Conservation (phyloP, 2,329 filamentous ascomycete genomes). For the Exophiala spinifera region DNA sequence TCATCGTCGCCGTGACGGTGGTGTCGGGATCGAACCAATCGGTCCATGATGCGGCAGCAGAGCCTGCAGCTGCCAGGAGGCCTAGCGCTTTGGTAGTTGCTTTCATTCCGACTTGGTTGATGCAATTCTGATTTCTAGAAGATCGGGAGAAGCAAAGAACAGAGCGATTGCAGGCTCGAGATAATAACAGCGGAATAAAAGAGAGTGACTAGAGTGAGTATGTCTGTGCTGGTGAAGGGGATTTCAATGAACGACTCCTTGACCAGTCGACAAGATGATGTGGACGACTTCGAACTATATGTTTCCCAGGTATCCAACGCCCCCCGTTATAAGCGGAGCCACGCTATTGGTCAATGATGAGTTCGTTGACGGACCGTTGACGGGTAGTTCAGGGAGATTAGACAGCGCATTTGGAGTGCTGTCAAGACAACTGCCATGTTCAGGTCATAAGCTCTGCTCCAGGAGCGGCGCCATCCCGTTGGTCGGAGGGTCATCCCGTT, state of each 20-base stretch:
- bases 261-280: conserved; percentile 3
- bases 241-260: conserved; percentile 12
- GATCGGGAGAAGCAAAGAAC: neutral
- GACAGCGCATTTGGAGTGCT: conserved; percentile 22
- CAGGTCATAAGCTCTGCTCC: conserved; percentile 9
- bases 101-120: conserved; percentile 14
- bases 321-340: neutral
- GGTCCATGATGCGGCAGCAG: conserved; percentile 15
- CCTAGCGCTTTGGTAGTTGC: conserved; percentile 9
- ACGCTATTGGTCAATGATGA: conserved; percentile 16
- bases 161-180: neutral
- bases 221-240: conserved; percentile 14
- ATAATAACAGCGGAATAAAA: conserved; percentile 10
- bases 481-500: neutral
- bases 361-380: conserved; percentile 6
- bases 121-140: neutral
- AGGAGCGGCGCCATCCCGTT: neutral
- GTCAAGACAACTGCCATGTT: conserved; percentile 18
- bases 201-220: conserved; percentile 17
- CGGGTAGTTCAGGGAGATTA: conserved; percentile 22
- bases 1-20: conserved; percentile 19
- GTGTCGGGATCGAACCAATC: conserved; percentile 15
- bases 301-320: conserved; percentile 9
- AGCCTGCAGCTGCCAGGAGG: conserved; percentile 13
- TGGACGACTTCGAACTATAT: conserved; percentile 14